phyloP scores from a whole-genome alignment of 257 asterid species.

The Jacaranda mimosifolia region DNA sequence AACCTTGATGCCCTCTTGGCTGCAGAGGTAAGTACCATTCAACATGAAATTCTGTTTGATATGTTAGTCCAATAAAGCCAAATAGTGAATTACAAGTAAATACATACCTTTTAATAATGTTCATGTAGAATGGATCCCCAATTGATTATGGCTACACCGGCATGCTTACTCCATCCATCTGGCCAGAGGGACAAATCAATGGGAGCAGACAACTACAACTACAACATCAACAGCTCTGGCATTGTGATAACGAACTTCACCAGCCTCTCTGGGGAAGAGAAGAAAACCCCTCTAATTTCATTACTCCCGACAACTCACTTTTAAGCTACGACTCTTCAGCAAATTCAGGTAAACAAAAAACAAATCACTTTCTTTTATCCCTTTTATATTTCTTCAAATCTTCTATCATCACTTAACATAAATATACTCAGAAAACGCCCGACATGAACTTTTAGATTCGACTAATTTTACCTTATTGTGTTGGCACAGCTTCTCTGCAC shows the following conservation, averaged over 20 bases:
- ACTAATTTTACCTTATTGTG: conserved; percentile 15
- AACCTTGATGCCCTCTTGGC: conserved; percentile 74
- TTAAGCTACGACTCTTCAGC: conserved; percentile 69
- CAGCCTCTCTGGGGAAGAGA: conserved; percentile 68
- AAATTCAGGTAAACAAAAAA: conserved; percentile 64
- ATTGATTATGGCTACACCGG: conserved; percentile 59
- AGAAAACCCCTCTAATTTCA: conserved; percentile 64
- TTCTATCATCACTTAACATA: neutral
- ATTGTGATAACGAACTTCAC: conserved; percentile 54
- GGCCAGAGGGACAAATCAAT: conserved; percentile 63
- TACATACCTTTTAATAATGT: neutral
- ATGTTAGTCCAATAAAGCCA: neutral
- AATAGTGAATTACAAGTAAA: neutral
- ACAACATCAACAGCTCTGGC: conserved; percentile 70
- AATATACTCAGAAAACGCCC: neutral
- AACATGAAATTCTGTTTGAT: conserved; percentile 8
- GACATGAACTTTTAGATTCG: neutral
- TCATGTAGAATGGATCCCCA: conserved; percentile 60
- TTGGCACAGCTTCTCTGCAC: conserved; percentile 57
- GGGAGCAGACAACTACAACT: conserved; percentile 66
- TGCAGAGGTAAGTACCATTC: conserved; percentile 63
- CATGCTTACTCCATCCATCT: conserved; percentile 64
- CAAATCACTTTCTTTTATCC: neutral
- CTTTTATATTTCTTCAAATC: neutral
- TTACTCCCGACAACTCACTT: conserved; percentile 67